These are phyloP conservation scores for Tricharina praecox DNA, from an alignment of 495 filamentous ascomycete species.

Conservation along the genomic window DNA sequence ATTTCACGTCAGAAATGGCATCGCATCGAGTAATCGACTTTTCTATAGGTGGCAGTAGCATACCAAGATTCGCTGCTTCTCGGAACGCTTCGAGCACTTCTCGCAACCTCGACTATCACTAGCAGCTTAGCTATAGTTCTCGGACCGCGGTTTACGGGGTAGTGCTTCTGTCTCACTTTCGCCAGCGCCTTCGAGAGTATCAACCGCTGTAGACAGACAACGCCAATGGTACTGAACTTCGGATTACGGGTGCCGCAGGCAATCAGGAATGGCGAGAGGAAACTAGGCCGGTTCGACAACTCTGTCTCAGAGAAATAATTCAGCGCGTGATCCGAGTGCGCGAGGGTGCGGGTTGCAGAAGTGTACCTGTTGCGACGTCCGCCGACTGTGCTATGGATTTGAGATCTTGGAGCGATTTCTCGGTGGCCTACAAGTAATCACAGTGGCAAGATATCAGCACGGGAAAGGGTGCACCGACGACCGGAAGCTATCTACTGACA, in stretches of 20 bases:
- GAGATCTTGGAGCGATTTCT: slow-evolving; percentile 82
- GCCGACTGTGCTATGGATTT: slow-evolving; percentile 67
- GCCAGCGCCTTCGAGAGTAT: slow-evolving; percentile 65
- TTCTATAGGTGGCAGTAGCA: slow-evolving; percentile 1
- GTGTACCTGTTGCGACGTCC: slow-evolving; percentile 66
- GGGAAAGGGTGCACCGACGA: slow-evolving; percentile 6
- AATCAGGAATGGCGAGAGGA: slow-evolving; percentile 81
- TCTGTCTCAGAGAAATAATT: slow-evolving; percentile 38
- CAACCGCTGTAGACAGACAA: slow-evolving; percentile 75
- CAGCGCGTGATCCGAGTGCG: slow-evolving; percentile 11
- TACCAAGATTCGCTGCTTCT: slow-evolving; percentile 55
- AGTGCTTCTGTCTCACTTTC: slow-evolving; percentile 30
- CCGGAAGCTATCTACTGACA: slow-evolving; percentile 33
- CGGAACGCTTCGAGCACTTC: slow-evolving; percentile 75
- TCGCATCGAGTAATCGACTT: background rate
- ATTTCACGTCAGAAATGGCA: background rate
- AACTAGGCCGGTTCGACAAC: slow-evolving; percentile 59
- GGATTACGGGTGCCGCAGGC: slow-evolving; percentile 78
- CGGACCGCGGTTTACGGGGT: too few species aligned
- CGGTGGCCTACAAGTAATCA: slow-evolving; percentile 51
- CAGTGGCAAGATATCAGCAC: slow-evolving; percentile 2
- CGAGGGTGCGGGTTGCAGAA: background rate
- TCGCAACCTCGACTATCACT: slow-evolving; percentile 41
- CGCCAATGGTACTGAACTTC: slow-evolving; percentile 70
- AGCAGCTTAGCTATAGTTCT: slow-evolving; percentile 10